phyloP scores from a whole-genome alignment of 805 yeast genomes.

The Metschnikowia corniflorae region DNA sequence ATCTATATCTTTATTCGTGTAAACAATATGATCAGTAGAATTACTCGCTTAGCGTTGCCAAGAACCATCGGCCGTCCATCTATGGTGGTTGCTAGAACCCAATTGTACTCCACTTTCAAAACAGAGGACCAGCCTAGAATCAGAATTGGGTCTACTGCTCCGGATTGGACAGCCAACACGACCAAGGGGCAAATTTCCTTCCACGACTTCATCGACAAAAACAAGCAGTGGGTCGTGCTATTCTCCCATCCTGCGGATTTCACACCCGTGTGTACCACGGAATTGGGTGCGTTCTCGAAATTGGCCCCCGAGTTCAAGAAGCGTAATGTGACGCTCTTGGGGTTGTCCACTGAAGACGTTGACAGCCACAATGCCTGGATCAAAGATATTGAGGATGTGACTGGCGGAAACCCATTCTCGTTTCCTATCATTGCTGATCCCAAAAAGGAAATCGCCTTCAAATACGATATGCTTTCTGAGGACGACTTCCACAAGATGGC shows the following conservation, averaged over 20 bases:
- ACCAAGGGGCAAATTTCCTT: slow-evolving; percentile 61
- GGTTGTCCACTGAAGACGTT: slow-evolving; percentile 61
- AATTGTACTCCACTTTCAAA: slow-evolving; percentile 25
- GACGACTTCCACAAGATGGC: slow-evolving; percentile 65
- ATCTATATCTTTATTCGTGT: too few relatives aligned
- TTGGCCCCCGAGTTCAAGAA: slow-evolving; percentile 65
- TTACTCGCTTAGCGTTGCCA: slow-evolving; percentile 12
- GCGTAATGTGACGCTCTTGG: slow-evolving; percentile 64
- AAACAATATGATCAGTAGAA: slow-evolving; percentile 14
- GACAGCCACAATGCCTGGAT: slow-evolving; percentile 66
- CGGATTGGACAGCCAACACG: slow-evolving; percentile 62
- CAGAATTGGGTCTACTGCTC: slow-evolving; percentile 61
- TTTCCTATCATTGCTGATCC: slow-evolving; percentile 73
- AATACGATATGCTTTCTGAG: slow-evolving; percentile 68
- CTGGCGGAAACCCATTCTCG: slow-evolving; percentile 47
- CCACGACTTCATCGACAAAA: slow-evolving; percentile 58
- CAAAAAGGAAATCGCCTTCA: slow-evolving; percentile 53
- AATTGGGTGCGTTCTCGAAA: slow-evolving; percentile 71
- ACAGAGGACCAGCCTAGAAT: slow-evolving; percentile 41
- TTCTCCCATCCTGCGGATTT: slow-evolving; percentile 77
- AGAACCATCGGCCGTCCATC: slow-evolving; percentile 13
- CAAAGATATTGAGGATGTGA: slow-evolving; percentile 64
- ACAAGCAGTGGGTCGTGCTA: slow-evolving; percentile 54
- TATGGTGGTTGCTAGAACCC: slow-evolving; percentile 10
- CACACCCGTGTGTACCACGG: slow-evolving; percentile 79